Base-by-base conservation (phyloP, 2,329 filamentous ascomycete species). In the Lachnum nothofagi region DNA sequence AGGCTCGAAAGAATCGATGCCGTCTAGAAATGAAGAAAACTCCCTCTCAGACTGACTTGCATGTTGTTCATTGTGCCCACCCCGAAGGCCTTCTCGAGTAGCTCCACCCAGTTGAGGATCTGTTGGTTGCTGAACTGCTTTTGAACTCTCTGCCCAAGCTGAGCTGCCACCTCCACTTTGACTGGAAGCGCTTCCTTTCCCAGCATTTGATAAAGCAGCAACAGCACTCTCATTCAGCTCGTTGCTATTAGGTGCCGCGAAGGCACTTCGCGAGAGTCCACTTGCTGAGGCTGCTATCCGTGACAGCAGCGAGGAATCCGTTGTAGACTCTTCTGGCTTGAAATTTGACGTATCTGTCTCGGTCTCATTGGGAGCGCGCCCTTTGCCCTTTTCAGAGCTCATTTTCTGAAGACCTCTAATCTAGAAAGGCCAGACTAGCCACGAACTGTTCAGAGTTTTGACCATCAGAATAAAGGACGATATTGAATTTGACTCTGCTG, bases 221-320 rank as follows among this genome's bases (percentile, higher is more conserved):
- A 40, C 37, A 23, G 47, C 44, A 35, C 45, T 33, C 25, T 59
- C 49, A 56, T 52, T 58, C 5, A 62, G 12, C 24, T 60, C 58
- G 31, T 51, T 55, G 31, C 40, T 39, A 29, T 35, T 50, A 39
- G 56, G 51, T 33, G 55, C 44, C 19, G 57, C 47, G 39, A 71
- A 63, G n/a, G 62, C 56, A 53, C 62, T 63, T 19, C 60, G 60
- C 19, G 67, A 54, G 24, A 71, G 62, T 0, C 62, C 60, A 10
- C 57, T 61, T 24, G 69, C 69, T 22, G 69, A 71, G 42, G 60
- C 57, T 45, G 56, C 50, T 40, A 66, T 52, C 46, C 60, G 52
- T 34, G 57, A 58, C 3, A 63, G 38, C 5, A 64, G 25, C 14
- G 60, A 60, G 16, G 51, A 40, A 27, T 34, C 35, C 23, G 50